phyloP scores from a whole-genome alignment of 768 basidiomycete genomes.

The Tulasnella sp. region DNA sequence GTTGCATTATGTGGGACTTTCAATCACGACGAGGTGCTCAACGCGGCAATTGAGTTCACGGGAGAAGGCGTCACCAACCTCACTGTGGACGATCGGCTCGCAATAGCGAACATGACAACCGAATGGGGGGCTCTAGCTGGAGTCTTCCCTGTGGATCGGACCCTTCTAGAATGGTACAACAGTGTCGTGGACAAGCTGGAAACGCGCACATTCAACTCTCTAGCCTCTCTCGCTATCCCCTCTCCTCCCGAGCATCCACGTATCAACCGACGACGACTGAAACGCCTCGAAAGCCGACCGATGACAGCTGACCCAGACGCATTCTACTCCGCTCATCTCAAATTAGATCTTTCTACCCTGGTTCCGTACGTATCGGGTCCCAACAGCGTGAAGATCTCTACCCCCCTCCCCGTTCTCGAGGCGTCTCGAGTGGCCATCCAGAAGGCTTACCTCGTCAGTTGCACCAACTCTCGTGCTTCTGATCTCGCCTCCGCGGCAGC shows the following conservation, averaged over 20 bases:
- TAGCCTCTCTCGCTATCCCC: slow-evolving; percentile 44
- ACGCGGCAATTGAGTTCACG: slow-evolving; percentile 91
- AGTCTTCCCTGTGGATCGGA: slow-evolving; percentile 84
- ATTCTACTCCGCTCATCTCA: slow-evolving; percentile 73
- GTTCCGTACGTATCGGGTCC: slow-evolving; percentile 95
- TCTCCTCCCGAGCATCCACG: slow-evolving; percentile 74
- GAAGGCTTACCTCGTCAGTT: slow-evolving; percentile 97
- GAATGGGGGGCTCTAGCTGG: slow-evolving; percentile 98
- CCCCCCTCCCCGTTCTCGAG: slow-evolving; percentile 75
- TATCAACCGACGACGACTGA: slow-evolving; percentile 62
- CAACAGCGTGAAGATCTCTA: slow-evolving; percentile 96
- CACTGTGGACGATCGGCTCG: slow-evolving; percentile 82
- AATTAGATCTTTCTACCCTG: slow-evolving; percentile 86
- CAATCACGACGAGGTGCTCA: slow-evolving; percentile 93
- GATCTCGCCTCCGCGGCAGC: slow-evolving; percentile 87
- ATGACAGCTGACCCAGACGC: slow-evolving; percentile 64
- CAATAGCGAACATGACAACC: slow-evolving; percentile 99
- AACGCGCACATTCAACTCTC: slow-evolving; percentile 49
- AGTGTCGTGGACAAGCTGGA: slow-evolving; percentile 58
- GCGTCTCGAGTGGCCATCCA: slow-evolving; percentile 67
- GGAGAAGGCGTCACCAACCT: slow-evolving; percentile 76
- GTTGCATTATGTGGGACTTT: slow-evolving; percentile 93
- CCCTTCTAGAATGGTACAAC: slow-evolving; percentile 80
- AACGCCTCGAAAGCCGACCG: slow-evolving; percentile 42
- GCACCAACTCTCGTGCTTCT: slow-evolving; percentile 93